These are phyloP conservation scores for Polysphondylium violaceum DNA, from an alignment of 78 protist genomes.

Conservation along the genomic window DNA sequence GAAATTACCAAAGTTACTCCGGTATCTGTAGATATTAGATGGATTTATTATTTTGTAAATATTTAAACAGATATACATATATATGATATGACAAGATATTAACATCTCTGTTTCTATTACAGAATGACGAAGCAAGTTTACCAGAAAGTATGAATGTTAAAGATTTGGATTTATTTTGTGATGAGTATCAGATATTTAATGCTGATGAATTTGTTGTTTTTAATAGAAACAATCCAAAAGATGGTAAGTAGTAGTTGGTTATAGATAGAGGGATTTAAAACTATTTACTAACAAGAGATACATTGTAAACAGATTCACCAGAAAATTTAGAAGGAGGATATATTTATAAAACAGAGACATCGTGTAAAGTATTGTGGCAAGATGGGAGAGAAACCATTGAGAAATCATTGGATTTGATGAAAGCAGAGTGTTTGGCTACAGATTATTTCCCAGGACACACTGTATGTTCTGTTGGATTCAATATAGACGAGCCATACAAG, in stretches of 20 bases:
- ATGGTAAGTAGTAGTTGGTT: neutral
- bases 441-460: slow-evolving; percentile 74
- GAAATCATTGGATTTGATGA: neutral
- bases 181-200: neutral
- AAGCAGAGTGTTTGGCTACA: slow-evolving; percentile 32
- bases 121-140: neutral
- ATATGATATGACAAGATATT: too few relatives aligned
- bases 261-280: neutral
- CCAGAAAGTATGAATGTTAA: neutral
- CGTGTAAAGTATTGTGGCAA: slow-evolving; percentile 34
- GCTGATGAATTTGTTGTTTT: slow-evolving; percentile 23
- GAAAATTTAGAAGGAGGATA: slow-evolving; percentile 41
- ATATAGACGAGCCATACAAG: neutral
- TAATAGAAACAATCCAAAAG: neutral
- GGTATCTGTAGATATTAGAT: neutral
- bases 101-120: too few relatives aligned
- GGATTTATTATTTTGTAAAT: neutral
- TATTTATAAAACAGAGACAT: slow-evolving; percentile 27
- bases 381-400: slow-evolving; percentile 58
- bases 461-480: slow-evolving; percentile 3
- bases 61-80: too few relatives aligned
- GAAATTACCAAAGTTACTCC: neutral
- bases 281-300: neutral
- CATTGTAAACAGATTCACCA: neutral
- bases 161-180: neutral